Evolutionary conservation across 306 rosid genomes (phyloP).

Genomic region (Vachellia pachyceras): DNA sequence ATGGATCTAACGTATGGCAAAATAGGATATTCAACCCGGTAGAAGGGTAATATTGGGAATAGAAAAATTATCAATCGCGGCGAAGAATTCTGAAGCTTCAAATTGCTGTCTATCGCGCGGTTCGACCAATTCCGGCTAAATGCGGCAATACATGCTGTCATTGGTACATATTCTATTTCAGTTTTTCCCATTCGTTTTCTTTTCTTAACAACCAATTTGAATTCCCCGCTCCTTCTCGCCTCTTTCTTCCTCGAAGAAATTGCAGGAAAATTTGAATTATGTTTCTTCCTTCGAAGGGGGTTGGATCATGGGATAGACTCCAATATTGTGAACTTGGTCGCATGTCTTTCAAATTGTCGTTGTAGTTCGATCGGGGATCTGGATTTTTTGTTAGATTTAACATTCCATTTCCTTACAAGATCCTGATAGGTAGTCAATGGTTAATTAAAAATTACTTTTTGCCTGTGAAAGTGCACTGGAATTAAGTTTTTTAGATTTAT

Average conservation of each 20-base stretch:
- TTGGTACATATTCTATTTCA: constrained; percentile 10
- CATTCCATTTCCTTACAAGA: not conserved
- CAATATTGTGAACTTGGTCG: constrained; percentile 1
- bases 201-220: not conserved
- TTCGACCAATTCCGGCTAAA: constrained; percentile 11
- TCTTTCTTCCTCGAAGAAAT: constrained; percentile 27
- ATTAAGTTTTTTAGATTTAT: not conserved
- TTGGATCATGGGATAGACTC: not conserved
- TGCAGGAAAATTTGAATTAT: constrained; percentile 15
- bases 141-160: constrained; percentile 5
- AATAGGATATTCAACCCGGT: not conserved
- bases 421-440: not conserved
- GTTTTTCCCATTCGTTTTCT: not conserved
- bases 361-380: constrained; percentile 8
- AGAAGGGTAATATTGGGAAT: constrained; percentile 18
- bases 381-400: constrained; percentile 8
- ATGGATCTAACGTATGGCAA: not conserved
- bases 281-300: not conserved
- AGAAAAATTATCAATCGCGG: not conserved
- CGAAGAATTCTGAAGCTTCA: not conserved
- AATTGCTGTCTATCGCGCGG: not conserved
- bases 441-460: not conserved
- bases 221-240: not conserved
- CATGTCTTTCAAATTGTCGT: not conserved
- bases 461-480: not conserved